Conservation (phyloP, 352 stramenopile species). For the Phytopythium boreale region DNA sequence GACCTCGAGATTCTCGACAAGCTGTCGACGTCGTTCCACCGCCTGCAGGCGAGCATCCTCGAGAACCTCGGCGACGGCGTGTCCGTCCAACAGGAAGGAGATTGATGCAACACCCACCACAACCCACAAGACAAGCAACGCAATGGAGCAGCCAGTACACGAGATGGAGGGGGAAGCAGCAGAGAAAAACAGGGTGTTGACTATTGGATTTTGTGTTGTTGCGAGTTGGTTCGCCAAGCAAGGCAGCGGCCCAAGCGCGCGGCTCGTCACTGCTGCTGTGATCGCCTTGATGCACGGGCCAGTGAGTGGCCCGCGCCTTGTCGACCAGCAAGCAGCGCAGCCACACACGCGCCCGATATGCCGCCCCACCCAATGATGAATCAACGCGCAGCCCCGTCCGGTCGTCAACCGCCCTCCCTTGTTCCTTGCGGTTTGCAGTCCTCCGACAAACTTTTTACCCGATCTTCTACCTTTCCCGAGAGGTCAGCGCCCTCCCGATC, state of each 20-base stretch:
- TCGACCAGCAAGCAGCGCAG: neutral
- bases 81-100: constrained; percentile 6
- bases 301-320: neutral
- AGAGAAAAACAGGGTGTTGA: constrained; percentile 13
- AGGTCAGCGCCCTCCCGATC: neutral
- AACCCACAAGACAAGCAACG: constrained; percentile 8
- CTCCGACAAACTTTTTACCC: constrained; percentile 12
- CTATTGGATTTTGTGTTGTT: constrained; percentile 32
- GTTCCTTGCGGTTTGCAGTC: constrained; percentile 4
- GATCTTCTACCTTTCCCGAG: constrained; percentile 10
- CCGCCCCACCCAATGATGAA: neutral
- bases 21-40: constrained; percentile 67
- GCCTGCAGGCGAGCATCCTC: constrained; percentile 77
- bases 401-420: neutral
- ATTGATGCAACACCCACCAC: constrained; percentile 2
- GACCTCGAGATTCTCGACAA: constrained; percentile 83
- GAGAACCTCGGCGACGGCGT: constrained; percentile 72
- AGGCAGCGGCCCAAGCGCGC: constrained; percentile 1
- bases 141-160: constrained; percentile 17
- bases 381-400: neutral
- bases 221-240: neutral
- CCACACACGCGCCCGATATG: neutral
- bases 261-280: constrained; percentile 1
- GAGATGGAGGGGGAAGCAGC: constrained; percentile 25
- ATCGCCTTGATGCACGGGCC: neutral